A percentile compares a stretch with the other conserved stretches of the same genome.
phyloP scores from a whole-genome alignment of 176 grass and related monocot species.

The Aegilops bicornis region DNA sequence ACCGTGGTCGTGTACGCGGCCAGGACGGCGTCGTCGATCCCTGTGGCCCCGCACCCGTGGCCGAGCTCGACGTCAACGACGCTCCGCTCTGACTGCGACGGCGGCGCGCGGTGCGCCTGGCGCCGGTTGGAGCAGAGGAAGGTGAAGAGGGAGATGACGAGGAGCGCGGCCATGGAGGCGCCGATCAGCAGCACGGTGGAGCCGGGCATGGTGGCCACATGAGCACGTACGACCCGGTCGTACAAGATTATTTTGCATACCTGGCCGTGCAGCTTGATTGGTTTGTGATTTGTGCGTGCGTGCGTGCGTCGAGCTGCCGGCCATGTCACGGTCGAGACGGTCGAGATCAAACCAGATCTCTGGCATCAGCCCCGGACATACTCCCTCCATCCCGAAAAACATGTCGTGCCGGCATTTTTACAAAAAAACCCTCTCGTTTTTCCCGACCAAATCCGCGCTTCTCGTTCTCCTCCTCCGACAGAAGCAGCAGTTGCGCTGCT shows the following conservation, averaged over 20 bases:
- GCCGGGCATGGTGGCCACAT: background rate
- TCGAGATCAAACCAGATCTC: too few species aligned
- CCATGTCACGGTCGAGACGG: too few species aligned
- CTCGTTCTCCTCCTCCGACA: too few species aligned
- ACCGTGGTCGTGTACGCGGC: constrained; percentile 19
- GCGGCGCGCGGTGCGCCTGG: background rate
- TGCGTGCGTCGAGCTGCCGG: too few species aligned
- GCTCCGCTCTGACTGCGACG: background rate
- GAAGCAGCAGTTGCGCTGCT: too few species aligned
- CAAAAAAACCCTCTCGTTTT: too few species aligned
- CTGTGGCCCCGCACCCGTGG: background rate
- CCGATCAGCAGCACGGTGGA: background rate
- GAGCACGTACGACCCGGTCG: too few species aligned
- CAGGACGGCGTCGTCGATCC: constrained; percentile 33
- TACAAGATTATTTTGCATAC: too few species aligned
- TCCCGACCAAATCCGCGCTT: too few species aligned
- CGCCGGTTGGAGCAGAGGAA: background rate
- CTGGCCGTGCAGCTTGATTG: too few species aligned
- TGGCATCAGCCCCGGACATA: background rate
- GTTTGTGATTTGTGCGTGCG: background rate
- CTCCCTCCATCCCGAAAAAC: too few species aligned
- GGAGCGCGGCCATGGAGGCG: background rate
- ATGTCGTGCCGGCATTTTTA: too few species aligned
- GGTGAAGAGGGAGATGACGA: background rate
- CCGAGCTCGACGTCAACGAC: constrained; percentile 5